Evolutionary conservation across 1,284 basidiomycete species (phyloP).

Genomic region (Ceratorhiza oryzae-sativae): DNA sequence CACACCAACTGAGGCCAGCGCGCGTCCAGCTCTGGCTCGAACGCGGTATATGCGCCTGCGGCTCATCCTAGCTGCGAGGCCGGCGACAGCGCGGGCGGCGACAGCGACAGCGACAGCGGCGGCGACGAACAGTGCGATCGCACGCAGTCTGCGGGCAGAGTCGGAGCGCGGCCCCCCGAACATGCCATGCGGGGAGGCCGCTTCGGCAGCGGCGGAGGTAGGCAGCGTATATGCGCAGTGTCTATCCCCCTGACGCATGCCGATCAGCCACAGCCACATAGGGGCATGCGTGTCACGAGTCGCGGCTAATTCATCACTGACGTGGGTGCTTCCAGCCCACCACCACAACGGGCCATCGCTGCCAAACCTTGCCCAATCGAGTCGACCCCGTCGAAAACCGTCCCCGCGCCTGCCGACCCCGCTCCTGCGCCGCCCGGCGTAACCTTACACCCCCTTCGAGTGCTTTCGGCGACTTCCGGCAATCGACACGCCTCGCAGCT

Average conservation of each 20-base stretch:
- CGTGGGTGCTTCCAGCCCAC: not conserved
- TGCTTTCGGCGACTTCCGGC: constrained; percentile 1
- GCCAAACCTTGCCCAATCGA: too few species aligned
- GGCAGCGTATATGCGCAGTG: not conserved
- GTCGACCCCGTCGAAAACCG: too few species aligned
- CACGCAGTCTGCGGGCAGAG: not conserved
- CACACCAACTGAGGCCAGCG: constrained; percentile 11
- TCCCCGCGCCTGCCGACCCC: too few species aligned
- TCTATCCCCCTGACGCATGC: not conserved
- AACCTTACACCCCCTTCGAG: not conserved
- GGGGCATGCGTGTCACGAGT: constrained; percentile 11
- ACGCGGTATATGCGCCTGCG: not conserved
- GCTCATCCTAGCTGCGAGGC: constrained; percentile 12
- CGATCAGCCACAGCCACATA: constrained; percentile 29
- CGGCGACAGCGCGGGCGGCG: not conserved
- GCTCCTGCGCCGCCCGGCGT: not conserved
- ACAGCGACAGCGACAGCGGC: not conserved
- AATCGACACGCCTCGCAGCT: not conserved
- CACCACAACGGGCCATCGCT: constrained; percentile 21
- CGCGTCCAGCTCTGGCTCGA: not conserved
- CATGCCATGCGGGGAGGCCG: too few species aligned
- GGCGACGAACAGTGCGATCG: not conserved
- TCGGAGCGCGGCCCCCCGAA: not conserved
- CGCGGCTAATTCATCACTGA: not conserved
- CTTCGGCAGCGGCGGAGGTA: not conserved